phyloP scores from a whole-genome alignment of 73 alveolate species.

The Paraurostyla sp. region DNA sequence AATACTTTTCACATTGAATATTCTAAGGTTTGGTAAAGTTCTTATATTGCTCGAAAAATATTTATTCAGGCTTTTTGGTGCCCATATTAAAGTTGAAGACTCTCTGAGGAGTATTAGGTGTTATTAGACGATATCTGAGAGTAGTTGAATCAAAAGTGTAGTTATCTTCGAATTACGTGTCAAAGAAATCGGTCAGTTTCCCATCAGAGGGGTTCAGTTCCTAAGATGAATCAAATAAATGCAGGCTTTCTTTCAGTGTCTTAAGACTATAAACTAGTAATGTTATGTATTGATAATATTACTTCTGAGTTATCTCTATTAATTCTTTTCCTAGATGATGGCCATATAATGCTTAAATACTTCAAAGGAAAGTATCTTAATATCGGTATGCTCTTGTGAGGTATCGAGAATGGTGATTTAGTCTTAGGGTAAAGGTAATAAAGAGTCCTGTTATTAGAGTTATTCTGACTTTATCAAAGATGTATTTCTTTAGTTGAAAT shows the following conservation, averaged over 20 bases:
- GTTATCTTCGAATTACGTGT: constrained; percentile 52
- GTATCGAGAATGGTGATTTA: too few relatives aligned
- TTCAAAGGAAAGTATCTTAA: constrained; percentile 31
- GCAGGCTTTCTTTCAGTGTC: constrained; percentile 8
- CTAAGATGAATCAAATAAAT: constrained; percentile 26
- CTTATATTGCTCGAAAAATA: constrained; percentile 3
- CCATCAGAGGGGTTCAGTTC: constrained; percentile 45
- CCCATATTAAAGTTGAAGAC: constrained; percentile 64
- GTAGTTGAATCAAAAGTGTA: constrained; percentile 40
- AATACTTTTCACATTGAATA: constrained; percentile 45
- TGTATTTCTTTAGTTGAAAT: background rate
- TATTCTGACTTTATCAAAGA: too few relatives aligned
- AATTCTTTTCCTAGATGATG: constrained; percentile 25
- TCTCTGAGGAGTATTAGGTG: constrained; percentile 66
- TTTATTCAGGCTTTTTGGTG: constrained; percentile 40
- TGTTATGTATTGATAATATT: background rate
- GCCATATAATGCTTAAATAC: constrained; percentile 60
- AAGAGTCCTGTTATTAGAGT: too few relatives aligned
- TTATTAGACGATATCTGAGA: constrained; percentile 52
- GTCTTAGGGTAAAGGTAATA: too few relatives aligned
- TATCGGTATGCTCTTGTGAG: too few relatives aligned
- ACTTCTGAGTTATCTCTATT: constrained; percentile 16
- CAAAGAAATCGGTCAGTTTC: constrained; percentile 24
- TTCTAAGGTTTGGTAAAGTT: constrained; percentile 32
- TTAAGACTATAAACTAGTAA: constrained; percentile 19